These are phyloP conservation scores for Mesembryanthemum crystallinum DNA, from an alignment of 148 eudicot genomes.

Conservation along the genomic window DNA sequence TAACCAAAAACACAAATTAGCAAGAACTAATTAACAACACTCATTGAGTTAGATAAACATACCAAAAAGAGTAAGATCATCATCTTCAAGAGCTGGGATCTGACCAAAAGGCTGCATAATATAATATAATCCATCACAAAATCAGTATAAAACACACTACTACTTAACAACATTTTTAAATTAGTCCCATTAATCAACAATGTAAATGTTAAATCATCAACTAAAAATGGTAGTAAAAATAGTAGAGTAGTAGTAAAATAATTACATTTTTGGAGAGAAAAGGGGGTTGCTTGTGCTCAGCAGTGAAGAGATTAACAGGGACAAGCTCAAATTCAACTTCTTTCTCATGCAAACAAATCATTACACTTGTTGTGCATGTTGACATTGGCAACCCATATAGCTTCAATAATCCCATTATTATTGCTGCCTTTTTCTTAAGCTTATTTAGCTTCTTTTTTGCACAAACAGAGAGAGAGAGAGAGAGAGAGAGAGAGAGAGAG, in stretches of 20 bases:
- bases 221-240: neutral
- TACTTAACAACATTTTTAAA: neutral
- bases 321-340: constrained; percentile 31
- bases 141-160: neutral
- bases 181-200: too few species aligned
- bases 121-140: neutral
- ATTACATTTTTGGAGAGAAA: constrained; percentile 35
- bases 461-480: neutral
- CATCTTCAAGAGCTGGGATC: constrained; percentile 49
- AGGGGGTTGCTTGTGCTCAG: constrained; percentile 29
- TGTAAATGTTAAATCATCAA: neutral
- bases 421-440: neutral
- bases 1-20: neutral
- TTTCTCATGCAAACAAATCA: constrained; percentile 31
- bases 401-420: constrained; percentile 32
- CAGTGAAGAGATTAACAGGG: constrained; percentile 21
- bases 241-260: too few species aligned
- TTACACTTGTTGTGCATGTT: constrained; percentile 30
- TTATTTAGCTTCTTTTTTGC: too few species aligned
- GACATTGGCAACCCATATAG: constrained; percentile 32
- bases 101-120: constrained; percentile 42
- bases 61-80: constrained; percentile 47
- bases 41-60: neutral
- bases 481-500: too few species aligned
- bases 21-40: too few species aligned